These are phyloP conservation scores for Podaxis sp. DNA, from an alignment of 768 basidiomycete species.

Conservation along the genomic window DNA sequence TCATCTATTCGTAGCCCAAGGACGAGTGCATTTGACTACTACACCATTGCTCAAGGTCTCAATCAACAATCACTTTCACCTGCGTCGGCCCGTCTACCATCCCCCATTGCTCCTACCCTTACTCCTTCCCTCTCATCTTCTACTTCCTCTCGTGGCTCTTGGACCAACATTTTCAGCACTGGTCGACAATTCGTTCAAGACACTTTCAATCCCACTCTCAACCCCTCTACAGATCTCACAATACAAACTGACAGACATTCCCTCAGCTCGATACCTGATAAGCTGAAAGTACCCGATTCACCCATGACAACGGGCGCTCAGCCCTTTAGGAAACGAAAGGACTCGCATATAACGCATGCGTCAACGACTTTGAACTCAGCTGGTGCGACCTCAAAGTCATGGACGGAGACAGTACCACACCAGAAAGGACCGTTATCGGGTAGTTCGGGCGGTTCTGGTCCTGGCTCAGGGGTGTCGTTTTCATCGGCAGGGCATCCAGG, in stretches of 20 bases:
- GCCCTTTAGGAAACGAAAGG: slow-evolving; percentile 21
- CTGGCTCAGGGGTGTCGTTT: slow-evolving; percentile 26
- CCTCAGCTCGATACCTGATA: neutral
- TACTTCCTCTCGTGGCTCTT: slow-evolving; percentile 68
- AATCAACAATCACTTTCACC: slow-evolving; percentile 43
- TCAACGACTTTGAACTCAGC: slow-evolving; percentile 14
- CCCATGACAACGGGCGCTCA: slow-evolving; percentile 7
- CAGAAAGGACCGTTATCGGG: slow-evolving; percentile 24
- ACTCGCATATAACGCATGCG: slow-evolving; percentile 18
- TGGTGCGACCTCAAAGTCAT: slow-evolving; percentile 44
- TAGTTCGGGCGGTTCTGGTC: neutral
- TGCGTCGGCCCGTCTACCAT: slow-evolving; percentile 47
- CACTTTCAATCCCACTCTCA: slow-evolving; percentile 38
- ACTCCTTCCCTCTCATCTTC: slow-evolving; percentile 45
- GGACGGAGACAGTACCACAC: slow-evolving; percentile 43
- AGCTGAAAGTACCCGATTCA: slow-evolving; percentile 15
- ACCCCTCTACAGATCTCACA: slow-evolving; percentile 30
- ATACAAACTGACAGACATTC: neutral
- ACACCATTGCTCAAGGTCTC: slow-evolving; percentile 40
- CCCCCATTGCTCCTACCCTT: slow-evolving; percentile 34
- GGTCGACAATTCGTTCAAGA: slow-evolving; percentile 64
- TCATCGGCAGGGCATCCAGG: slow-evolving; percentile 33
- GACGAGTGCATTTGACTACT: slow-evolving; percentile 49
- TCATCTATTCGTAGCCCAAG: slow-evolving; percentile 1
- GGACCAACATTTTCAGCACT: slow-evolving; percentile 75